Evolutionary conservation across 805 yeast species (phyloP).

Genomic region (Cyberlindnera veronae): DNA sequence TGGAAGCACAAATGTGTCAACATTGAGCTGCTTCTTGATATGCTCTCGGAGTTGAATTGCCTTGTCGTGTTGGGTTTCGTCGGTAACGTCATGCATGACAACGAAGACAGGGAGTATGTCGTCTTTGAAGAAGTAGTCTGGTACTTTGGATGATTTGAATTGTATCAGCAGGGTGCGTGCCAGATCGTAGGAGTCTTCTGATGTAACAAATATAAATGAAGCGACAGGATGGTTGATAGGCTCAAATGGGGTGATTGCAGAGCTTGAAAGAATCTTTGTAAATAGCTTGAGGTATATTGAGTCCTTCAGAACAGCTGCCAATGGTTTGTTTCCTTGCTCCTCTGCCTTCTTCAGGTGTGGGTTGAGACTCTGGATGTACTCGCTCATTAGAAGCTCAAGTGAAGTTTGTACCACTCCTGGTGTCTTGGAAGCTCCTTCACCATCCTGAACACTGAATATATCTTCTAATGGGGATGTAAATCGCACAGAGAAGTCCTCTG

Average conservation of each 20-base stretch:
- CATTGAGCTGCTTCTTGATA: constrained; percentile 35
- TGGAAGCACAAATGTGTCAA: constrained; percentile 27
- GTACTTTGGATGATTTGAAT: constrained; percentile 46
- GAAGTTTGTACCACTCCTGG: constrained; percentile 34
- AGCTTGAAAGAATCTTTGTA: constrained; percentile 54
- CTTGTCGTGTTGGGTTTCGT: constrained; percentile 41
- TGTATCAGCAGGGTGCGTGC: constrained; percentile 56
- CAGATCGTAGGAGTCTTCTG: constrained; percentile 47
- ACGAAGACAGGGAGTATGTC: constrained; percentile 55
- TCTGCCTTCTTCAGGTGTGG: constrained; percentile 11
- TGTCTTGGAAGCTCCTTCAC: constrained; percentile 22
- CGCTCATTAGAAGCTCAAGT: constrained; percentile 33
- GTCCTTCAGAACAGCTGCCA: constrained; percentile 34
- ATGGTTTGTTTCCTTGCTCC: constrained; percentile 22
- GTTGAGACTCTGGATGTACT: constrained; percentile 31
- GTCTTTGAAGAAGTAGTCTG: constrained; percentile 63
- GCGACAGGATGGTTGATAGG: constrained; percentile 84
- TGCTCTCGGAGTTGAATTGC: constrained; percentile 36
- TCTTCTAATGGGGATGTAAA: constrained; percentile 42
- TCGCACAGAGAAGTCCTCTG: constrained; percentile 54
- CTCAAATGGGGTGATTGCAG: constrained; percentile 70
- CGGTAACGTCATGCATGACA: constrained; percentile 45
- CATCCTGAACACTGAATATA: constrained; percentile 28
- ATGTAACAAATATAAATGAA: constrained; percentile 64
- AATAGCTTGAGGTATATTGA: constrained; percentile 56